Evolutionary conservation across 2,329 filamentous ascomycete genomes (phyloP).

Genomic region (Colletotrichum musae): DNA sequence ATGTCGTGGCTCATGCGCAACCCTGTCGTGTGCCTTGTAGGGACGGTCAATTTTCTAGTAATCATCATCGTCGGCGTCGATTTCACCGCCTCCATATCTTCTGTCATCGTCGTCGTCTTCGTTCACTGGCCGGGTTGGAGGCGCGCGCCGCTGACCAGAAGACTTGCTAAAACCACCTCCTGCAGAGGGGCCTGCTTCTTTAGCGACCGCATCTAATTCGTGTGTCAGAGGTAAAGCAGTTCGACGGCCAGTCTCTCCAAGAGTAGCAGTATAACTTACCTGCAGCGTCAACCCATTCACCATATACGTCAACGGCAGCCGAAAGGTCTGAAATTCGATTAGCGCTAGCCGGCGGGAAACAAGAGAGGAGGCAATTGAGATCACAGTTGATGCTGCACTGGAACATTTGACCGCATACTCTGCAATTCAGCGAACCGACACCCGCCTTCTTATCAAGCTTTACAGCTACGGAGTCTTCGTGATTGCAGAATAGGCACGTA

Average conservation of each 20-base stretch:
- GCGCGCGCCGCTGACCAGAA: constrained; percentile 26
- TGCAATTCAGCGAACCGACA: constrained; percentile 88
- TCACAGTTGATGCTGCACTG: constrained; percentile 94
- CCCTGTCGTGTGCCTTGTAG: not conserved
- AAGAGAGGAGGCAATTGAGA: constrained; percentile 48
- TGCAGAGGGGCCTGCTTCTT: constrained; percentile 53
- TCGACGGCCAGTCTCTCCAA: not conserved
- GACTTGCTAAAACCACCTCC: constrained; percentile 34
- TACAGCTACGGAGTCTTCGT: constrained; percentile 91
- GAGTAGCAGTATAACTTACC: constrained; percentile 54
- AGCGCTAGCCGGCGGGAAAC: constrained; percentile 29
- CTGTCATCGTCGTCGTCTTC: constrained; percentile 66
- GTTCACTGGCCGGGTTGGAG: constrained; percentile 45
- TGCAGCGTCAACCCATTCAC: constrained; percentile 95
- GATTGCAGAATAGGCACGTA: constrained; percentile 98
- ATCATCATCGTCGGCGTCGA: constrained; percentile 70
- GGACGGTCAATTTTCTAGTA: constrained; percentile 55
- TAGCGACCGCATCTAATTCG: constrained; percentile 63
- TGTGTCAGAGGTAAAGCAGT: constrained; percentile 6
- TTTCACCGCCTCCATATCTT: constrained; percentile 67
- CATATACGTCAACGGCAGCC: constrained; percentile 93
- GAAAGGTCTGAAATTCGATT: constrained; percentile 77
- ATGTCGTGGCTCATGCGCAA: not conserved
- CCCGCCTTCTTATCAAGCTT: constrained; percentile 95
- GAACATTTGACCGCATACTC: constrained; percentile 93